A percentile compares a stretch with the other conserved stretches of the same genome.
Evolutionary conservation across 306 rosid species (phyloP).

Genomic region (Glycine tomentella): DNA sequence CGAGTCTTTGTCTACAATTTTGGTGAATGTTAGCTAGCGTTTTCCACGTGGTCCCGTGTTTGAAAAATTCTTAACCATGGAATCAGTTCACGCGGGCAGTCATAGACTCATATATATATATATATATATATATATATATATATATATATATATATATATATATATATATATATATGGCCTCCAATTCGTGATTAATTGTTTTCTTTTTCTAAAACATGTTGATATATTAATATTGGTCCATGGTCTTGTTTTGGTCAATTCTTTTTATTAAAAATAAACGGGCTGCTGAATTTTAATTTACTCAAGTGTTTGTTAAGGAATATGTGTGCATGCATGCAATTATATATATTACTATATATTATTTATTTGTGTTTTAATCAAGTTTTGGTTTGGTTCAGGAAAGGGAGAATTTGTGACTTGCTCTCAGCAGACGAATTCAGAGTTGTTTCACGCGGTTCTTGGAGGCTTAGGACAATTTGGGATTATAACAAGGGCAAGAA

Average conservation of each 20-base stretch:
- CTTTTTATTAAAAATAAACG: too few species aligned
- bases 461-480: slow-evolving; percentile 91
- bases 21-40: background rate
- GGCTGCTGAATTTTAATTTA: too few species aligned
- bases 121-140: too few species aligned
- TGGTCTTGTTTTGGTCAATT: too few species aligned
- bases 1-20: background rate
- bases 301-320: too few species aligned
- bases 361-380: background rate
- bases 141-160: too few species aligned
- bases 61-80: slow-evolving; percentile 42
- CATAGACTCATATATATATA: background rate
- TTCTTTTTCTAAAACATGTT: too few species aligned
- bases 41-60: slow-evolving; percentile 55
- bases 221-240: too few species aligned
- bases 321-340: slow-evolving; percentile 54
- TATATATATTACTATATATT: background rate
- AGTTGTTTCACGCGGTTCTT: slow-evolving; percentile 73
- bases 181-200: background rate
- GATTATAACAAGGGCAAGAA: slow-evolving; percentile 77
- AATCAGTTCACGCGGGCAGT: slow-evolving; percentile 45
- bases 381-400: slow-evolving; percentile 50
- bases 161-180: too few species aligned
- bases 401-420: slow-evolving; percentile 75
- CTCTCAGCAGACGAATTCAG: slow-evolving; percentile 55